Conservation (phyloP, 1,139 yeast genomes). For the Torulaspora pretoriensis region DNA sequence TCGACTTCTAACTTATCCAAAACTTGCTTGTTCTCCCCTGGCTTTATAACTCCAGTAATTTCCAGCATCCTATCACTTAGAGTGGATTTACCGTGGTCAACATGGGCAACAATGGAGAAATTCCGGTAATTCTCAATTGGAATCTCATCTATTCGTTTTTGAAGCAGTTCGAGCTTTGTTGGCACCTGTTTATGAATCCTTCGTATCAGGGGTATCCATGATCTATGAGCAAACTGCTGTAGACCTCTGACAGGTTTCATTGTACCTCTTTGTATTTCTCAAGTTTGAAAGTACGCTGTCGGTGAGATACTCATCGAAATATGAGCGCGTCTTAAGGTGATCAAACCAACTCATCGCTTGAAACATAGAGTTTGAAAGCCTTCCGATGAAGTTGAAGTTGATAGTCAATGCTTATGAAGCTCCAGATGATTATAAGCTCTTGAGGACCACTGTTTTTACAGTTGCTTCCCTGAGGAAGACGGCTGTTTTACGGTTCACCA, state of each 20-base stretch:
- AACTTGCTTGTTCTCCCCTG: slow-evolving; percentile 77
- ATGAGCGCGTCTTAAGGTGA: background rate
- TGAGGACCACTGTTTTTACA: slow-evolving; percentile 32
- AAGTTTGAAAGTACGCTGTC: background rate
- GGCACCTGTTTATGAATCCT: slow-evolving; percentile 17
- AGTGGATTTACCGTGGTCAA: slow-evolving; percentile 96
- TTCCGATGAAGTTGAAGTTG: slow-evolving; percentile 32
- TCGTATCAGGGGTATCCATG: slow-evolving; percentile 16
- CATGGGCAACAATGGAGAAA: slow-evolving; percentile 94
- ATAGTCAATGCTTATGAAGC: slow-evolving; percentile 29
- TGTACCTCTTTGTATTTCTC: background rate
- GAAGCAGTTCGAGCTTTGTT: slow-evolving; percentile 21
- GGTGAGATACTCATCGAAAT: background rate
- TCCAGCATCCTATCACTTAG: slow-evolving; percentile 83
- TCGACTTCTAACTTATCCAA: slow-evolving; percentile 92
- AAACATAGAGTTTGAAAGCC: background rate
- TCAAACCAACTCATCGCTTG: background rate
- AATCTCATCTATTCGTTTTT: slow-evolving; percentile 60
- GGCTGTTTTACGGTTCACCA: slow-evolving; percentile 32
- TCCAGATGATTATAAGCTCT: slow-evolving; percentile 34
- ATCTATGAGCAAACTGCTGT: slow-evolving; percentile 8
- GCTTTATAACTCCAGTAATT: slow-evolving; percentile 80
- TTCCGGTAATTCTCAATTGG: slow-evolving; percentile 83
- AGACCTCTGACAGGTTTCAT: slow-evolving; percentile 7
- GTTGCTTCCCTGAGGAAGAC: slow-evolving; percentile 35